Evolutionary conservation across 495 filamentous ascomycete genomes (phyloP), one percentile per base, ranked within the genome.

Genomic region (Zalerion maritima): DNA sequence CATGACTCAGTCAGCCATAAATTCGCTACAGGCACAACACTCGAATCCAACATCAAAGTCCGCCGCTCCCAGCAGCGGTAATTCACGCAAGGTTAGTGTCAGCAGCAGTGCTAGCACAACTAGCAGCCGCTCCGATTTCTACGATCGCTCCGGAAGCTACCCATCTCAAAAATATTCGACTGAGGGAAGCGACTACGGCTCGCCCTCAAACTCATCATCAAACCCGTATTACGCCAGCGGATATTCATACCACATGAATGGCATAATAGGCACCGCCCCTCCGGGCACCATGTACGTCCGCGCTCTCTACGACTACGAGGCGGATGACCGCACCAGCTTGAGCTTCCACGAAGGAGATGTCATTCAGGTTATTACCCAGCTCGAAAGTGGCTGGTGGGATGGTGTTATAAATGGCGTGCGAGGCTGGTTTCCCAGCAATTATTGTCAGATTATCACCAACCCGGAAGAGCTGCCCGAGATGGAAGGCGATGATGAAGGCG

Each of bases 321-420:
- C 91, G 36, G 86, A 96, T 53, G 89, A 97, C 57, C 74, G 80
- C 40, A 94, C 89, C 21, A 94, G 86, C 57, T 60, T 97, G 43
- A 94, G 86, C 57, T 96, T 97, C 50, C 81, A 74, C 35, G 76
- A 87, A 43, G 91, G 91, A 37, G 89, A 96, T 48, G 73, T 94
- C 34, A 96, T 97, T 36, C 85, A 94, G 58, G 89, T 97, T 42
- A 78, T 97, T 35, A 97, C 92, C 33, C 86, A 93, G 53, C 64
- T 97, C 23, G 91, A 94, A 44, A 96, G 85, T 38, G 89, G 89
- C 6, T 97, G 89, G 89, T 97, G 89, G 89, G 89, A 97, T 57
- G 89, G 89, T 6, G 81, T 96, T 21, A 87, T 96, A 47, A 78
- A 86, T 37, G 84, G 79, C 25, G 74, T 87, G 34, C 74, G 89